Evolutionary conservation across 345 rosid species (phyloP).

Genomic region (Bruguiera gymnorhiza): DNA sequence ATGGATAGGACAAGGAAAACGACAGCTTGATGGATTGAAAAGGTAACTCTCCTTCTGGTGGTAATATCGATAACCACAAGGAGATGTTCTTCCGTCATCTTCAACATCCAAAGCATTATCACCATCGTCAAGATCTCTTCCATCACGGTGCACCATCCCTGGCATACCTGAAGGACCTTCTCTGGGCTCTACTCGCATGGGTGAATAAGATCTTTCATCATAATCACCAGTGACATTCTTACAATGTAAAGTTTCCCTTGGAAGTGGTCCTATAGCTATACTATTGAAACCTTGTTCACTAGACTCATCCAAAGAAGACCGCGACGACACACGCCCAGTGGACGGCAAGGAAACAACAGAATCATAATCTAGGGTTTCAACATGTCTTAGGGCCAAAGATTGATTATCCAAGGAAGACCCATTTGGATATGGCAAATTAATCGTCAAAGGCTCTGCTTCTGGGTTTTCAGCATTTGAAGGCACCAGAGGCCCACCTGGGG

Average conservation of each 20-base stretch:
- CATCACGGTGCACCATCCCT: background rate
- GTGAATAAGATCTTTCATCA: background rate
- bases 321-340: background rate
- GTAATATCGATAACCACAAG: too few relatives aligned
- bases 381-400: too few relatives aligned
- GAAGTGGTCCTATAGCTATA: background rate
- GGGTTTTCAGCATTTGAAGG: background rate
- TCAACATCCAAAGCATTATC: background rate
- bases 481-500: background rate
- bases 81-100: background rate
- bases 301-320: background rate
- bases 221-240: background rate
- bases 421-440: background rate
- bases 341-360: constrained; percentile 2
- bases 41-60: too few relatives aligned
- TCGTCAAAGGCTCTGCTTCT: background rate
- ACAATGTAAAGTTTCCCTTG: background rate
- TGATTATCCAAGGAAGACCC: background rate
- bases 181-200: background rate
- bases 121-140: background rate
- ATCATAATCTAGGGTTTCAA: background rate
- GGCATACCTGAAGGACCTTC: background rate
- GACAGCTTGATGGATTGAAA: too few relatives aligned
- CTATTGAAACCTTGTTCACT: background rate
- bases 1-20: too few relatives aligned